These are phyloP conservation scores for Mycena crocata DNA, from an alignment of 768 basidiomycete genomes.

Conservation along the genomic window DNA sequence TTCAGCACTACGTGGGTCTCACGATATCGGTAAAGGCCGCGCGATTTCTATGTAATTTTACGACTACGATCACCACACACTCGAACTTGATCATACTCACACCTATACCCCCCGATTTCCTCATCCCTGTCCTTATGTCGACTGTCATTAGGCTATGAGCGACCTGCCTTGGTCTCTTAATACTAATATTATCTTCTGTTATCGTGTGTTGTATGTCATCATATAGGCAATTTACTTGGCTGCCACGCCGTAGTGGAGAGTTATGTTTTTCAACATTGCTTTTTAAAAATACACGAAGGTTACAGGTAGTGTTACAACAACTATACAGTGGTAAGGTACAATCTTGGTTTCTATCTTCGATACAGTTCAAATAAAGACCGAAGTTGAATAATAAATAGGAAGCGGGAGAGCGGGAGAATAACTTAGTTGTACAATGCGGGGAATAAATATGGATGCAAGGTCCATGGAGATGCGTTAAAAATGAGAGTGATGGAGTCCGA, in stretches of 20 bases:
- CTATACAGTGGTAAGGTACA: conserved; percentile 8
- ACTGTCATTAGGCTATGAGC: not conserved
- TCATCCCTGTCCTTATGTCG: conserved; percentile 9
- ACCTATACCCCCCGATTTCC: conserved; percentile 24
- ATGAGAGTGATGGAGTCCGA: conserved; percentile 11
- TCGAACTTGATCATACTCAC: conserved; percentile 6
- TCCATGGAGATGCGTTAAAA: conserved; percentile 19
- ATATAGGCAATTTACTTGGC: not conserved
- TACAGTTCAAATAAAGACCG: conserved; percentile 17
- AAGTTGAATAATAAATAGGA: conserved; percentile 17
- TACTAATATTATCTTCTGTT: conserved; percentile 15
- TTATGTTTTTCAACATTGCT: not conserved
- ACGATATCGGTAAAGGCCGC: conserved; percentile 76
- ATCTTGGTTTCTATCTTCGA: conserved; percentile 15
- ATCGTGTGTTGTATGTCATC: conserved; percentile 1
- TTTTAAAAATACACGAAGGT: conserved; percentile 14
- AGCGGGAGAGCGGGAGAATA: no score
- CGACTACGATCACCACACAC: no score
- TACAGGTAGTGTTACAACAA: conserved; percentile 12
- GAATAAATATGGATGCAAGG: conserved; percentile 28
- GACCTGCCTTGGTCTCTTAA: conserved; percentile 25
- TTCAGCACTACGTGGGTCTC: conserved; percentile 69
- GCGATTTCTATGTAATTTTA: conserved; percentile 82
- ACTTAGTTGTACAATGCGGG: conserved; percentile 9
- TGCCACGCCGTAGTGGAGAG: not conserved